phyloP scores from a whole-genome alignment of 345 rosid genomes.

The Eucalyptus shirleyi region DNA sequence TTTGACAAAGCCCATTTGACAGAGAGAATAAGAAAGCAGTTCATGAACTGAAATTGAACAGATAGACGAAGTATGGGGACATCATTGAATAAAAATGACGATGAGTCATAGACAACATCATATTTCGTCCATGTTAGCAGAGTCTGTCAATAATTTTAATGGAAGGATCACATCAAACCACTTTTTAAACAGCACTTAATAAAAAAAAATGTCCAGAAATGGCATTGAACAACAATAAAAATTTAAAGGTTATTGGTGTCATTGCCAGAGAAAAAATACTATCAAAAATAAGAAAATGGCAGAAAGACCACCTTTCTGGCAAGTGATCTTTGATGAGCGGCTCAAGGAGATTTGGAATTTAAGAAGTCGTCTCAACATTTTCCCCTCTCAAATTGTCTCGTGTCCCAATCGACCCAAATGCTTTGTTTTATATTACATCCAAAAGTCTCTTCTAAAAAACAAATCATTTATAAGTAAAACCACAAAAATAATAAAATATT shows the following conservation, averaged over 20 bases:
- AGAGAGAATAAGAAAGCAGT: not conserved
- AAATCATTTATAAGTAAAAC: not conserved
- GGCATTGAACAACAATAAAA: not conserved
- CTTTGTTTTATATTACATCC: not conserved
- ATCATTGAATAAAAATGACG: not conserved
- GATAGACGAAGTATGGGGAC: not conserved
- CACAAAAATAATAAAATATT: not conserved
- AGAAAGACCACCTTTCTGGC: not conserved
- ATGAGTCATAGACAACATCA: not conserved
- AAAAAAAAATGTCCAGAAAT: not conserved
- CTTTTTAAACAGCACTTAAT: not conserved
- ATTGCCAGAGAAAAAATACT: not conserved
- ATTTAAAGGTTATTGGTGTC: not conserved
- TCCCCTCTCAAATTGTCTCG: not conserved
- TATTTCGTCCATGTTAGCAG: not conserved
- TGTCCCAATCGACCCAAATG: not conserved
- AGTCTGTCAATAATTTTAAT: not conserved
- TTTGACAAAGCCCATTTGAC: not conserved
- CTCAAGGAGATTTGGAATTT: not conserved
- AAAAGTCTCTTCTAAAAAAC: not conserved
- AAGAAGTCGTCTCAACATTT: not conserved
- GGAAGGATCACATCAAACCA: not conserved
- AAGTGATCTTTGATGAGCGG: not conserved
- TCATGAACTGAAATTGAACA: not conserved
- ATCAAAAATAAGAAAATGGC: not conserved